These are phyloP conservation scores for Thielaviopsis musarum DNA, from an alignment of 2,329 filamentous ascomycete genomes.

Conservation along the genomic window DNA sequence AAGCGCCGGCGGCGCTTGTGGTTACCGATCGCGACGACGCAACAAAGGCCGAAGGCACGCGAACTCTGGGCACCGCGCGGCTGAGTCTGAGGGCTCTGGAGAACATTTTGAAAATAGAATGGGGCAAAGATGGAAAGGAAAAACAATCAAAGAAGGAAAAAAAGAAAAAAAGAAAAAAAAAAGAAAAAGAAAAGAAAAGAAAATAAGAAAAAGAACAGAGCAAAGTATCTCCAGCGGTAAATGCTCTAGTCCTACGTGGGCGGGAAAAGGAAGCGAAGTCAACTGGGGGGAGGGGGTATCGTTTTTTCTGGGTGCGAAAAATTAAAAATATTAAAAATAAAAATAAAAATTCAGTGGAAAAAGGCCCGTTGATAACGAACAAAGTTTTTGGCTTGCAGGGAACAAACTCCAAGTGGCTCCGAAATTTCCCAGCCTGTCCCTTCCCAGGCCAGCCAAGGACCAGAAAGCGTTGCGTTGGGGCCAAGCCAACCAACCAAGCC, in stretches of 20 bases:
- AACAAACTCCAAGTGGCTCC: not conserved
- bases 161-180: conserved; percentile 4
- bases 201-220: conserved; percentile 6
- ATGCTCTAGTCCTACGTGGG: not conserved
- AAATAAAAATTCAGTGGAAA: conserved; percentile 8
- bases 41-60: conserved; percentile 27
- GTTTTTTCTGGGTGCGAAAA: not conserved
- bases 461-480: not conserved
- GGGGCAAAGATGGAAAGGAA: not conserved
- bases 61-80: conserved; percentile 41
- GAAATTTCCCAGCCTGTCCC: not conserved
- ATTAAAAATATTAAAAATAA: not conserved
- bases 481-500: not conserved
- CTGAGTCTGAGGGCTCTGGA: conserved; percentile 49
- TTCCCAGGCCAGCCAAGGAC: not conserved
- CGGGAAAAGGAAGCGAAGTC: conserved; percentile 1
- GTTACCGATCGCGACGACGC: conserved; percentile 62
- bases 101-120: conserved; percentile 37
- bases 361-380: not conserved
- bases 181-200: conserved; percentile 1
- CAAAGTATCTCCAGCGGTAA: conserved; percentile 5
- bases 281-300: not conserved
- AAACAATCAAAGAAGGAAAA: not conserved
- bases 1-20: conserved; percentile 83
- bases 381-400: not conserved